Evolutionary conservation across 2,329 filamentous ascomycete genomes (phyloP), one percentile per base, ranked within the genome.

Genomic region (Pyricularia sp.): DNA sequence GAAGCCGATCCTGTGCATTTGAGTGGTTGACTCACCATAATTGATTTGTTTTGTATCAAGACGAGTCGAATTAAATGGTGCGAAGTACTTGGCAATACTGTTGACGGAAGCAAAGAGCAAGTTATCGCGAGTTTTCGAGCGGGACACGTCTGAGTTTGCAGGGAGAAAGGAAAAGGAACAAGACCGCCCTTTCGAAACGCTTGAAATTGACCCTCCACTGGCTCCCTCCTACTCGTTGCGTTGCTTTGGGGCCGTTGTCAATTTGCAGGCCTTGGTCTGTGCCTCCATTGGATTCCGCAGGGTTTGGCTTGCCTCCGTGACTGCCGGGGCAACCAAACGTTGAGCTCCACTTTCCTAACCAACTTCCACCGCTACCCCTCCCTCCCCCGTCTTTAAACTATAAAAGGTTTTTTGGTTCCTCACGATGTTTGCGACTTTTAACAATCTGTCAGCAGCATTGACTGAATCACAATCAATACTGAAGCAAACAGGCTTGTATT

Each of bases 181-280:
- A 42, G 64, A 30, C 31, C 64, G n/a, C 30, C 31, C 64, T 65
- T 65, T 26, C 30, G 31, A 36, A 36, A 33, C 31, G 42, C n/a
- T 23, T 2, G 64, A 65, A 65, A 36, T 65, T 65, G 31, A 25
- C 23, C 42, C 64, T 26, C 64, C 33, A 42, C 42, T 42, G 33
- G 28, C 64, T 65, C 11, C 64, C 31, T 65, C 31, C n/a, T 26
- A 64, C 26, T 55, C 42, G 42, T 55, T 55, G 42, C 23, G 61
- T 42, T 26, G 23, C n/a, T 64, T 17, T 26, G 61, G 25, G 23
- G 25, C 28, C n/a, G 20, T 33, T 65, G 64, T 30, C 28, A 65
- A 31, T 33, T 65, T 42, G 33, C 33, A 42, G 33, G 33, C 12
- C 64, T 12, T 68, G 66, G 66, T 68, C 66, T 68, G 66, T 68